Percentiles rank a stretch among this genome's conserved stretches.
These are phyloP conservation scores for Clarkia xantiana DNA, from an alignment of 345 rosid genomes.

Conservation along the genomic window DNA sequence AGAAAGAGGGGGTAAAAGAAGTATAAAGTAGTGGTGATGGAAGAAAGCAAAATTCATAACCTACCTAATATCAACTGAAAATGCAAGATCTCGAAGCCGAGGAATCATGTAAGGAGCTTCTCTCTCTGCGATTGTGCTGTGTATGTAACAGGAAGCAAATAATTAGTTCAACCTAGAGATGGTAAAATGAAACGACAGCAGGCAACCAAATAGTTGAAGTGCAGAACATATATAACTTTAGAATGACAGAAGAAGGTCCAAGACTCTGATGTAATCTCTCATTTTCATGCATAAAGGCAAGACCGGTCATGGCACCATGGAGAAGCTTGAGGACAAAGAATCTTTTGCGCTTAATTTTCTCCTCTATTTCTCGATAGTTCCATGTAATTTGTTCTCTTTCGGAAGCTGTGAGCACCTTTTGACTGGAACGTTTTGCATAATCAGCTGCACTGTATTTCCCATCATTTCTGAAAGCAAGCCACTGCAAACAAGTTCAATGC, in stretches of 20 bases:
- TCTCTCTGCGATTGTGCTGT: constrained; percentile 62
- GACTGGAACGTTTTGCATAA: constrained; percentile 28
- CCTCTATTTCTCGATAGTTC: constrained; percentile 48
- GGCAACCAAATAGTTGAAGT: constrained; percentile 1
- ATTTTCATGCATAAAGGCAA: constrained; percentile 70
- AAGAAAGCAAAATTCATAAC: background rate
- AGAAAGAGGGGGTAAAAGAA: too few species aligned
- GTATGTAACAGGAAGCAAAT: background rate
- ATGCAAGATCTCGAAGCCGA: constrained; percentile 79
- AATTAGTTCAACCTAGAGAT: too few species aligned
- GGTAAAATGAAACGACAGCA: background rate
- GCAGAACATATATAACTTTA: constrained; percentile 38
- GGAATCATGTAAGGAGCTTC: constrained; percentile 70
- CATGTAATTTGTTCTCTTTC: constrained; percentile 25
- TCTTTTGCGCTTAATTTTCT: constrained; percentile 40
- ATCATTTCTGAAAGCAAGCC: constrained; percentile 82
- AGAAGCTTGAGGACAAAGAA: constrained; percentile 44
- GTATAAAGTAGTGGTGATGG: background rate
- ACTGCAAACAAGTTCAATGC: constrained; percentile 21
- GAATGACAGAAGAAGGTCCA: constrained; percentile 81
- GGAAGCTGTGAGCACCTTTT: constrained; percentile 36
- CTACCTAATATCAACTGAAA: constrained; percentile 81
- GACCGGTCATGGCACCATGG: constrained; percentile 65
- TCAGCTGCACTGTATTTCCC: constrained; percentile 72
- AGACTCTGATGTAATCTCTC: constrained; percentile 95